Evolutionary conservation across 2,329 filamentous ascomycete genomes (phyloP).

Genomic region (Colletotrichum falcatum): DNA sequence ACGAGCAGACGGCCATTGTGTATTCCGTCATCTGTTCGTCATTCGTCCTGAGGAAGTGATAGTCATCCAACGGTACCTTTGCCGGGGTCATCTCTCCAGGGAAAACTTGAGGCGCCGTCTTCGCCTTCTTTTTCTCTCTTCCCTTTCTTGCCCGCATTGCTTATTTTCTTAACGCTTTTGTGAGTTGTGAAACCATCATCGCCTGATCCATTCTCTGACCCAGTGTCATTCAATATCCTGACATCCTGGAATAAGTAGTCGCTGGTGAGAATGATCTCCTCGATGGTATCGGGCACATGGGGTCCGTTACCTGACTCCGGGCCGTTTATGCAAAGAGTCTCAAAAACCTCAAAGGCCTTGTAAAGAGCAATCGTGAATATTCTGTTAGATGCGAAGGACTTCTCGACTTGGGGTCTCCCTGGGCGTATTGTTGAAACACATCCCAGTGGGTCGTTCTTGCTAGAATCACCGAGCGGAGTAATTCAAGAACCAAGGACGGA

Average conservation of each 20-base stretch:
- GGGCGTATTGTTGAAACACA: slow-evolving; percentile 50
- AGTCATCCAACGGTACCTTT: slow-evolving; percentile 58
- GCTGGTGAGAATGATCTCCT: slow-evolving; percentile 1
- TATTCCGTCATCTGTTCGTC: slow-evolving; percentile 55
- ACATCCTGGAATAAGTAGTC: slow-evolving; percentile 1
- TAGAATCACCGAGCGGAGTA: slow-evolving; percentile 55
- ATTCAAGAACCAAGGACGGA: slow-evolving; percentile 49
- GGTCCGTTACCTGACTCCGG: slow-evolving; percentile 34
- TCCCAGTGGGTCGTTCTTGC: slow-evolving; percentile 47
- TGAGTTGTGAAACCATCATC: background rate
- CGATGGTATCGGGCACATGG: background rate
- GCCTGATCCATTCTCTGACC: background rate
- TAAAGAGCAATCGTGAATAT: slow-evolving; percentile 57
- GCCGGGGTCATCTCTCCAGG: slow-evolving; percentile 43
- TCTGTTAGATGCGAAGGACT: slow-evolving; percentile 55
- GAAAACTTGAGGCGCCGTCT: slow-evolving; percentile 44
- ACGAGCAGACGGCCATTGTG: slow-evolving; percentile 56
- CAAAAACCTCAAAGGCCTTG: slow-evolving; percentile 47
- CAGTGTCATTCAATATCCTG: background rate
- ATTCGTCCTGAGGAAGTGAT: slow-evolving; percentile 55
- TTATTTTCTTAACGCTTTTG: slow-evolving; percentile 41
- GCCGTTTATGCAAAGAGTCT: slow-evolving; percentile 49
- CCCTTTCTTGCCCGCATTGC: background rate
- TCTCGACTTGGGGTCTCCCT: slow-evolving; percentile 51
- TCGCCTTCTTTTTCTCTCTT: slow-evolving; percentile 40